Conservation (phyloP, 768 basidiomycete species). For the Lentinus brumalis region DNA sequence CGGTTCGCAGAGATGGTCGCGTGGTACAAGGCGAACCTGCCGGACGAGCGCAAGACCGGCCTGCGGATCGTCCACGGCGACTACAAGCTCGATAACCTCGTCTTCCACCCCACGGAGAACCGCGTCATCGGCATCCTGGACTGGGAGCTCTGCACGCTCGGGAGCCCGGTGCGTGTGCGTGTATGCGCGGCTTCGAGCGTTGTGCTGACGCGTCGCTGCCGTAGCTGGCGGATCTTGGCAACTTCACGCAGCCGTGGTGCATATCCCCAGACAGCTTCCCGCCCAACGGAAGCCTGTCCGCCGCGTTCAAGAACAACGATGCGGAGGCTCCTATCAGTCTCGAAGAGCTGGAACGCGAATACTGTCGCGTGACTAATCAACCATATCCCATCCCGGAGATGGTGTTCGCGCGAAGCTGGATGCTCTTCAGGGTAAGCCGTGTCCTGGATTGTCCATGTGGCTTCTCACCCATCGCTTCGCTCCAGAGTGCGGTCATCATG, state of each 20-base stretch:
- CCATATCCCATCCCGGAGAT: slow-evolving; percentile 79
- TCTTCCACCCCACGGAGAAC: slow-evolving; percentile 92
- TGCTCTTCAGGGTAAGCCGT: slow-evolving; percentile 70
- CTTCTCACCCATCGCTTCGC: not conserved
- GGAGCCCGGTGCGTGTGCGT: slow-evolving; percentile 70
- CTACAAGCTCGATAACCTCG: slow-evolving; percentile 96
- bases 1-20: slow-evolving; percentile 66
- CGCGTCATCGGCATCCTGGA: slow-evolving; percentile 93
- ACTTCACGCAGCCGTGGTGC: slow-evolving; percentile 85
- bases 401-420: slow-evolving; percentile 83
- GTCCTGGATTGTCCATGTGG: not conserved
- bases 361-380: slow-evolving; percentile 65
- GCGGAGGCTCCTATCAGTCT: slow-evolving; percentile 58
- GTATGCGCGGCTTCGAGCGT: not conserved
- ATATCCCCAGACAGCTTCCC: slow-evolving; percentile 46
- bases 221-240: slow-evolving; percentile 86
- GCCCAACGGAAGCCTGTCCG: slow-evolving; percentile 33
- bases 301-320: slow-evolving; percentile 65
- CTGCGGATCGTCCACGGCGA: slow-evolving; percentile 95
- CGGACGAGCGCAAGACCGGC: slow-evolving; percentile 74
- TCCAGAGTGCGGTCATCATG: slow-evolving; percentile 73
- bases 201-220: not conserved
- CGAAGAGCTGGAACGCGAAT: slow-evolving; percentile 80
- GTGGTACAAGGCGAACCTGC: slow-evolving; percentile 78
- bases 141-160: slow-evolving; percentile 97